Percentiles rank a stretch among this genome's conserved stretches.
These are phyloP conservation scores for Amphibolis antarctica DNA, from an alignment of 106 monocot genomes.

Conservation along the genomic window DNA sequence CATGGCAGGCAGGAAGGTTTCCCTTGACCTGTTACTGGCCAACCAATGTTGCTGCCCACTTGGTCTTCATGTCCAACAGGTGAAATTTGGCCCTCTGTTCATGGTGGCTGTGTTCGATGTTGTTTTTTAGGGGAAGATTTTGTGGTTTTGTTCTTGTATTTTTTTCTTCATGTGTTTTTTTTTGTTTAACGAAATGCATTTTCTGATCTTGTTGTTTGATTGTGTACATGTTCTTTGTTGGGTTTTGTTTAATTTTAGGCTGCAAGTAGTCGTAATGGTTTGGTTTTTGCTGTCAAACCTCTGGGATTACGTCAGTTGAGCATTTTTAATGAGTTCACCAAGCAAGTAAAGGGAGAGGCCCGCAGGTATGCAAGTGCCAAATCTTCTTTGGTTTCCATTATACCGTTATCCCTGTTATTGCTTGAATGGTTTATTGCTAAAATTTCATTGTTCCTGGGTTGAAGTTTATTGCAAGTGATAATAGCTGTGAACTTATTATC, in stretches of 20 bases:
- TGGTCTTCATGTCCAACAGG: constrained; percentile 3
- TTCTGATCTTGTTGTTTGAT: neutral
- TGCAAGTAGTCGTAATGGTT: constrained; percentile 5
- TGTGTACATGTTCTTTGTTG: neutral
- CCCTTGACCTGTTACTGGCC: constrained; percentile 15
- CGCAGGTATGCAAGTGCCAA: constrained; percentile 31
- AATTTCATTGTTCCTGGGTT: neutral
- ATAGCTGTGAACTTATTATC: neutral
- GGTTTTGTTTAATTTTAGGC: neutral
- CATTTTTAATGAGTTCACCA: constrained; percentile 79
- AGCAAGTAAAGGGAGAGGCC: constrained; percentile 79
- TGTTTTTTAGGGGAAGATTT: neutral
- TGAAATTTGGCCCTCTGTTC: neutral
- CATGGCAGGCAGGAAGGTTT: constrained; percentile 21
- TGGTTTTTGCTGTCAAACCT: constrained; percentile 9
- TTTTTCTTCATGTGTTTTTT: neutral
- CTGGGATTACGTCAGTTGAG: constrained; percentile 42
- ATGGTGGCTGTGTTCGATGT: neutral
- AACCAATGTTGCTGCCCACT: neutral
- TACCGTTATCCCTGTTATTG: neutral
- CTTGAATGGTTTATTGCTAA: neutral
- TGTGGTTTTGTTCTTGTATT: neutral
- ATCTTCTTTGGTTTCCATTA: neutral
- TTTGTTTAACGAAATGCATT: neutral
- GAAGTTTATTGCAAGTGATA: neutral